These are phyloP conservation scores for Balansia obtecta DNA, from an alignment of 2,329 filamentous ascomycete genomes.

Conservation along the genomic window DNA sequence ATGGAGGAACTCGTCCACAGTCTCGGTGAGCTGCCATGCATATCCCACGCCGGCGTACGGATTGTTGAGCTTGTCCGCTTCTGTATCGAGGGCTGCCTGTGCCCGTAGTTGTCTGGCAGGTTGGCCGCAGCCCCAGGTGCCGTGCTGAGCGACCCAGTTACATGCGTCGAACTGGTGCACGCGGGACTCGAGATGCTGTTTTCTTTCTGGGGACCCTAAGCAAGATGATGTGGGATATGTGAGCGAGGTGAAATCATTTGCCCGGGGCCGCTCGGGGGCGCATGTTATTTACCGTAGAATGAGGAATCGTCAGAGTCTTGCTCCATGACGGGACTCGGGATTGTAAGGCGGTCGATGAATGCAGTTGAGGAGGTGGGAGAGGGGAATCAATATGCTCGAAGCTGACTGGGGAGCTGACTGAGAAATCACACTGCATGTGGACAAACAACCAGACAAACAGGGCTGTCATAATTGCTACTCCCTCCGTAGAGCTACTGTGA, in stretches of 20 bases:
- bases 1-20: conserved; percentile 49
- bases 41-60: conserved; percentile 39
- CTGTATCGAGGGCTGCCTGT: conserved; percentile 5
- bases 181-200: conserved; percentile 33
- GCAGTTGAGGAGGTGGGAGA: too few relatives aligned
- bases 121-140: conserved; percentile 1
- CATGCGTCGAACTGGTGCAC: conserved; percentile 37
- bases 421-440: too few relatives aligned
- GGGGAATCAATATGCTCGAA: background rate
- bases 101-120: background rate
- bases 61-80: conserved; percentile 36
- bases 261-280: background rate
- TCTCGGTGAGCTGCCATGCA: conserved; percentile 53
- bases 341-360: background rate
- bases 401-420: background rate
- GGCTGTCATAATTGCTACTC: background rate
- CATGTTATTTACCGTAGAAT: background rate
- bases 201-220: conserved; percentile 42
- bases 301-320: background rate
- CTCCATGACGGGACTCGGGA: background rate
- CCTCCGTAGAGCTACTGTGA: background rate
- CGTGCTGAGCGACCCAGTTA: conserved; percentile 25
- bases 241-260: background rate
- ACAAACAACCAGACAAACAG: background rate
- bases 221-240: background rate